These are phyloP conservation scores for Cordyceps militaris DNA, from an alignment of 2,329 filamentous ascomycete genomes.

Conservation along the genomic window DNA sequence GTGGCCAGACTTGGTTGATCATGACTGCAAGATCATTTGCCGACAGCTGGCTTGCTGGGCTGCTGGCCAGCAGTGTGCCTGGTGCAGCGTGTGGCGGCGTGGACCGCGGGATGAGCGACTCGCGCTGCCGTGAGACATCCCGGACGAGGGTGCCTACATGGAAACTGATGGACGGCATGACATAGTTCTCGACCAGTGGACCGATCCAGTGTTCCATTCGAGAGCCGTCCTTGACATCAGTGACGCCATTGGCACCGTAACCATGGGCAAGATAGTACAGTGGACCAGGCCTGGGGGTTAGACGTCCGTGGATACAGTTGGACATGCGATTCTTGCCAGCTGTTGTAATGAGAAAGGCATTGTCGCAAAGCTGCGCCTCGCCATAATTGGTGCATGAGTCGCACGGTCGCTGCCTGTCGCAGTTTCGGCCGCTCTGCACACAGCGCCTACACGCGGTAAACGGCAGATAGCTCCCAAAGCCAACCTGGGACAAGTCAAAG, in stretches of 20 bases:
- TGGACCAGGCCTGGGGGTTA: constrained; percentile 17
- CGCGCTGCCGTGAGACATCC: not conserved
- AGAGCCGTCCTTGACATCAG: constrained; percentile 20
- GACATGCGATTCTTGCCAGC: not conserved
- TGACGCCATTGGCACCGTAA: constrained; percentile 23
- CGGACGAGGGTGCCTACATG: not conserved
- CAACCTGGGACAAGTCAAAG: constrained; percentile 25
- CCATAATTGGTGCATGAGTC: constrained; percentile 24
- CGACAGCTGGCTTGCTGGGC: constrained; percentile 9
- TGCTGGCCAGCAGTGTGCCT: not conserved
- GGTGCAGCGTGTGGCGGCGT: not conserved
- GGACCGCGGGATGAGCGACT: not conserved
- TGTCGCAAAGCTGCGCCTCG: constrained; percentile 16
- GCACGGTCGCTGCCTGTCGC: constrained; percentile 32
- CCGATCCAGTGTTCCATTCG: constrained; percentile 23
- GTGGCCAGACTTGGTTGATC: not conserved
- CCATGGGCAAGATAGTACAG: constrained; percentile 30
- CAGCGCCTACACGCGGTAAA: constrained; percentile 23
- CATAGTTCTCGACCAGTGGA: constrained; percentile 7
- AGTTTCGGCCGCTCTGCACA: constrained; percentile 18
- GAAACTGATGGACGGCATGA: not conserved
- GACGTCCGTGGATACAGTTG: constrained; percentile 16
- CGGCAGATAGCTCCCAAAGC: constrained; percentile 23
- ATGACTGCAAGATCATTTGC: not conserved
- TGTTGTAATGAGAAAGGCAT: constrained; percentile 14